These are phyloP conservation scores for Circinella umbellata DNA, from an alignment of 371 early-diverging fungal genomes.

Conservation along the genomic window DNA sequence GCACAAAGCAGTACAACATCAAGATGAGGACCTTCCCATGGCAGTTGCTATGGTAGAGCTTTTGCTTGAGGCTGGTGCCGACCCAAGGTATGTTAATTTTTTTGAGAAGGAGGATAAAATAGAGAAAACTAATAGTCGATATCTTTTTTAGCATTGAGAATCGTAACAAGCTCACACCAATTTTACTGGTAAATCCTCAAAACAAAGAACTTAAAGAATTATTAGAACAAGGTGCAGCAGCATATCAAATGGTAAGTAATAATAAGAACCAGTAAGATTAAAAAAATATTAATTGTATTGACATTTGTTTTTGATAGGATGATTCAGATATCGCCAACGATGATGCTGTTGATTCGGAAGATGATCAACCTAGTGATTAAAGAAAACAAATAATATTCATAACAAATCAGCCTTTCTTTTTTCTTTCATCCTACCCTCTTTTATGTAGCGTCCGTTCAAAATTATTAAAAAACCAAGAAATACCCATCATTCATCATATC, in stretches of 20 bases:
- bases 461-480: background rate
- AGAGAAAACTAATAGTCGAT: background rate
- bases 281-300: background rate
- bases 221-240: constrained; percentile 29
- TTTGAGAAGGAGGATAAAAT: background rate
- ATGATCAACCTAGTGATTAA: constrained; percentile 17
- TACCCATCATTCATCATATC: background rate
- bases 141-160: constrained; percentile 34
- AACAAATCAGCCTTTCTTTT: background rate
- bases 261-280: background rate
- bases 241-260: constrained; percentile 40
- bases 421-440: constrained; percentile 3
- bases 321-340: constrained; percentile 1
- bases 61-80: constrained; percentile 60
- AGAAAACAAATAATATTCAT: background rate
- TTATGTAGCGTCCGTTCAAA: background rate
- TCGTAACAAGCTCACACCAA: constrained; percentile 42
- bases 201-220: constrained; percentile 32
- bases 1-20: constrained; percentile 64
- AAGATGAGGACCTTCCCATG: constrained; percentile 46
- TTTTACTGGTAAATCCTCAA: constrained; percentile 35
- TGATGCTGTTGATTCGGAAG: constrained; percentile 12
- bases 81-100: constrained; percentile 37
- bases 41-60: constrained; percentile 60
- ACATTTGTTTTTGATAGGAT: constrained; percentile 3